Base-by-base conservation (phyloP, 2,329 filamentous ascomycete species). In the Juglanconis juglandina region DNA sequence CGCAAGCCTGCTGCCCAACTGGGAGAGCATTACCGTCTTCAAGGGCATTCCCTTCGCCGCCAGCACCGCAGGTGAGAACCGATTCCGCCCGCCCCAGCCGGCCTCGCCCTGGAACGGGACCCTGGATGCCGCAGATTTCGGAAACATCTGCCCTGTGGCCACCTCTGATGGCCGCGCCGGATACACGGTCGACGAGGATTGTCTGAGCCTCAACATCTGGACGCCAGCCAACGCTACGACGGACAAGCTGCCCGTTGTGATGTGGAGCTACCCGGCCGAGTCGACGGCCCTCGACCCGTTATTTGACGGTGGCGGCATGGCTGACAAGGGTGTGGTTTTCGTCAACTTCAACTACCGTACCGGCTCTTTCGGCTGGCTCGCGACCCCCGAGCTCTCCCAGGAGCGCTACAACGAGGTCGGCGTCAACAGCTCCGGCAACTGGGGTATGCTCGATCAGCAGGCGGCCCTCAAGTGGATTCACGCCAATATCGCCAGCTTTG, bases 271-370 rank as follows among this genome's bases (percentile, higher is more conserved):
- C 68, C 72, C 88, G 39, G 85, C 88, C 67, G 86, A 86, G 47
- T 86, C 86, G 3, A 80, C 77, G 11, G 53, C 64, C 52, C 63
- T 62, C 3, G 59, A 67, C 47, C 58, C 66, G 35, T 57, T 64
- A 3, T 89, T 87, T 74, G 81, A 87, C 74, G 77, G 79, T 67
- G 78, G 83, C 48, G 66, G 72, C 65, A 78, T 82, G 53, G 68
- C 75, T 39, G 80, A 81, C 73, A 79, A 87, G 60, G 81, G 89
- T 67, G 82, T 88, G 61, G 76, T 89, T 46, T 82, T 77, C 42
- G 79, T 88, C 53, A 82, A 78, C 69, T 81, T 87, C 69, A 84
- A 83, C 71, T 85, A 90, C 70, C 80, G 88, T 9, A 79, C 90
- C 51, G 85, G 86, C 2, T 81, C 84, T 3, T 77, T 91, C 66